Evolutionary conservation across 2,329 filamentous ascomycete species (phyloP).

Genomic region (Clonostachys rosea): DNA sequence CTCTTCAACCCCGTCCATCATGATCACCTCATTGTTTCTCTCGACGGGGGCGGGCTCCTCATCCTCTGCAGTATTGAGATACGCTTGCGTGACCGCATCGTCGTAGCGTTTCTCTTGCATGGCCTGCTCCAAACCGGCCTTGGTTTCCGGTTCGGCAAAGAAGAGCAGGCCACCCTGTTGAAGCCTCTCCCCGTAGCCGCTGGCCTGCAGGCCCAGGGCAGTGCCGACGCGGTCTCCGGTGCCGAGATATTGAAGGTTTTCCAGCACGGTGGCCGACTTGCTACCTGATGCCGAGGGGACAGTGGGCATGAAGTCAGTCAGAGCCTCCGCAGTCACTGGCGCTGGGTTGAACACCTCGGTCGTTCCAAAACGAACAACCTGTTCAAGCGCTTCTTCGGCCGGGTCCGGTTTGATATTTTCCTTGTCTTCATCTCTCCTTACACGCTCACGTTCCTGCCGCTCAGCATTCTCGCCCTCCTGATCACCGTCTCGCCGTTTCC

Average conservation of each 20-base stretch:
- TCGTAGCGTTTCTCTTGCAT: constrained; percentile 14
- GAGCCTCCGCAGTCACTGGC: constrained; percentile 19
- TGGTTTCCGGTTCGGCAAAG: constrained; percentile 21
- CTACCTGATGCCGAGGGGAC: constrained; percentile 17
- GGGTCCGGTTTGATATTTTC: constrained; percentile 19
- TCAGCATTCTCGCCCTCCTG: background rate
- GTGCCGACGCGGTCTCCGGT: constrained; percentile 24
- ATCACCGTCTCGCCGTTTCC: background rate
- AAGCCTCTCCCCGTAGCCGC: constrained; percentile 21
- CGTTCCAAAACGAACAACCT: constrained; percentile 25
- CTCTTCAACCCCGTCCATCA: constrained; percentile 22
- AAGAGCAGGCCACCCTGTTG: constrained; percentile 17
- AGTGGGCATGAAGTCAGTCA: constrained; percentile 21
- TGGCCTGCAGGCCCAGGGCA: constrained; percentile 18
- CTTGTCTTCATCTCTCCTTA: constrained; percentile 4
- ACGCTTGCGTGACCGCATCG: constrained; percentile 6
- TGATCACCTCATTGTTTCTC: constrained; percentile 12
- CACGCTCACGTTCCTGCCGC: background rate
- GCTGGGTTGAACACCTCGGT: constrained; percentile 21
- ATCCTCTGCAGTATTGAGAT: constrained; percentile 6
- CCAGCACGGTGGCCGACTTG: constrained; percentile 23
- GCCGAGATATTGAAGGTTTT: constrained; percentile 26
- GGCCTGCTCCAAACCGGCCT: constrained; percentile 20
- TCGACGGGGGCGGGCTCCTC: constrained; percentile 6
- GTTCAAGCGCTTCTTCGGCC: constrained; percentile 25